Percentiles rank a stretch among this genome's conserved stretches.
Evolutionary conservation across 345 rosid species (phyloP).

Genomic region (Combretum micranthum): DNA sequence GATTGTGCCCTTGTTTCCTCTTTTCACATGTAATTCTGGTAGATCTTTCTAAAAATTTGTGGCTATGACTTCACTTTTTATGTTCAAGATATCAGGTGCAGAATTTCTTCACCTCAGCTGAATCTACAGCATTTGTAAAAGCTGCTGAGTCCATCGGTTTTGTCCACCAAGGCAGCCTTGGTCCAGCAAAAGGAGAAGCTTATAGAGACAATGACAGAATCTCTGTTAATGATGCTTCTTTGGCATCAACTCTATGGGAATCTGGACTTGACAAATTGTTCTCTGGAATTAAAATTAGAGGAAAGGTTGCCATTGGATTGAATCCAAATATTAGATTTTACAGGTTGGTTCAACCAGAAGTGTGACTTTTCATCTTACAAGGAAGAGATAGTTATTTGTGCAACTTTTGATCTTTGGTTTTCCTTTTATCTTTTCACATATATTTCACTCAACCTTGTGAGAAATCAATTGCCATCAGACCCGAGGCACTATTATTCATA

Average conservation of each 20-base stretch:
- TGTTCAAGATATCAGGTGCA: slow-evolving; percentile 41
- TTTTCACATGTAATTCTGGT: too few relatives aligned
- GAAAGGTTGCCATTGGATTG: slow-evolving; percentile 76
- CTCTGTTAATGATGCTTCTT: slow-evolving; percentile 57
- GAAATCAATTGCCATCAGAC: too few relatives aligned
- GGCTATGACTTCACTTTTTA: background rate
- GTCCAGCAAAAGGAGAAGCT: slow-evolving; percentile 89
- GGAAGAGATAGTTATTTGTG: too few relatives aligned
- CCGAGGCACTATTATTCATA: too few relatives aligned
- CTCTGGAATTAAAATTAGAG: slow-evolving; percentile 63
- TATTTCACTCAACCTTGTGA: too few relatives aligned
- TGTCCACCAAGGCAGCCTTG: slow-evolving; percentile 86
- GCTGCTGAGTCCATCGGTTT: slow-evolving; percentile 74
- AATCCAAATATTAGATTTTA: slow-evolving; percentile 85
- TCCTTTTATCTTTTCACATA: too few relatives aligned
- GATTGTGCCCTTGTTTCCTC: too few relatives aligned
- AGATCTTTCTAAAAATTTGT: background rate
- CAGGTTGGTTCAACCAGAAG: slow-evolving; percentile 32
- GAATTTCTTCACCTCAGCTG: slow-evolving; percentile 57
- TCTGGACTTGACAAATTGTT: slow-evolving; percentile 62
- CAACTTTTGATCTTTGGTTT: too few relatives aligned
- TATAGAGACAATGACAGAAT: slow-evolving; percentile 82
- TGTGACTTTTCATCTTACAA: too few relatives aligned
- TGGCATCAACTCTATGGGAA: slow-evolving; percentile 62
- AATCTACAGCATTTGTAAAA: slow-evolving; percentile 58